Evolutionary conservation across 2,329 filamentous ascomycete species (phyloP), one percentile per base, ranked within the genome.

Genomic region (Clonostachys chloroleuca): DNA sequence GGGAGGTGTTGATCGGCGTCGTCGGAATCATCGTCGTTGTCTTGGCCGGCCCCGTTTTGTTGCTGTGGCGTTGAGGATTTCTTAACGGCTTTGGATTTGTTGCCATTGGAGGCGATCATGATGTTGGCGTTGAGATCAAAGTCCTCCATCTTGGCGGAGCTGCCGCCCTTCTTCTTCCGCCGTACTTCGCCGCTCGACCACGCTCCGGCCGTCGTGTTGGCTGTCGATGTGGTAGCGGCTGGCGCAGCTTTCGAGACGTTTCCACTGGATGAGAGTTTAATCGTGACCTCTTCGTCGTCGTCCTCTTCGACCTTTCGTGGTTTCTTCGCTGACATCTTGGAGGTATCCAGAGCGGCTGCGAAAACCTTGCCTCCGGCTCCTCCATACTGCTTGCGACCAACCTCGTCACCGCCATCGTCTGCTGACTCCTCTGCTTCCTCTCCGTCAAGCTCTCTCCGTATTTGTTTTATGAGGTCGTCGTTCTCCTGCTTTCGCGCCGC

Each of bases 401-500:
- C 70, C 50, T 86, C 73, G 13, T 66, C 74, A 5, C 70, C 66
- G 43, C 78, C 75, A 34, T 81, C 80, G n/a, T 76, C 74, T 10
- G 64, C 63, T 7, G 74, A 68, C 3, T 73, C 75, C 8, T 71
- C 72, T 34, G 69, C 66, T n/a, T 69, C 70, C 17, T 81, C 74
- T 6, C 82, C 84, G 30, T 84, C 83, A 40, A 96, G 73, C 43
- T 92, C 87, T 47, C 82, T 81, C 43, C 84, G 78, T 43, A 96
- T 80, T 55, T 83, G 75, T 40, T 74, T 77, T 12, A 89, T 70
- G 48, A 89, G 80, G 47, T 88, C 86, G 56, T 96, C 89, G 55
- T 97, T 96, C 48, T 83, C 80, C 52, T 86, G 81, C 64, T 86
- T 91, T 58, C 83, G 83, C 36, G 83, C 77, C 30, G 86, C 87